These are phyloP conservation scores for Eucalyptus regnans DNA, from an alignment of 345 rosid species.

Conservation along the genomic window DNA sequence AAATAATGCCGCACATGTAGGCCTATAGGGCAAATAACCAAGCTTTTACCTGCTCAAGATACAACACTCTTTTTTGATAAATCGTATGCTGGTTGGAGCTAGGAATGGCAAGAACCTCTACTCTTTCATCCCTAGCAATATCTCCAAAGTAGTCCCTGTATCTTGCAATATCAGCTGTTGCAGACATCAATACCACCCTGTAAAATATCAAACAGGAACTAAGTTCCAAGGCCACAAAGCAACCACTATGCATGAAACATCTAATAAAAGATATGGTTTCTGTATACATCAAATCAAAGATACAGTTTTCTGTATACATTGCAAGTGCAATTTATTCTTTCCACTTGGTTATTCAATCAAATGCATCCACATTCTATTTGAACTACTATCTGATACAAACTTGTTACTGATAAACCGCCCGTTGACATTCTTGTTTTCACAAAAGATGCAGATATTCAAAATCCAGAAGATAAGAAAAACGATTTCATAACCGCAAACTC, in stretches of 20 bases:
- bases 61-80: slow-evolving; percentile 58
- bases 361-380: background rate
- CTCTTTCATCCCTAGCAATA: slow-evolving; percentile 82
- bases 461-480: background rate
- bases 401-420: background rate
- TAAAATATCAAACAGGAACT: background rate
- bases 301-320: background rate
- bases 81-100: slow-evolving; percentile 40
- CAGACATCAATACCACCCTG: slow-evolving; percentile 98
- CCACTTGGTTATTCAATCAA: background rate
- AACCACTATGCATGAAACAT: background rate
- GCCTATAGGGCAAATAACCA: background rate
- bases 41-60: slow-evolving; percentile 69
- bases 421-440: background rate
- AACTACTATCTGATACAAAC: background rate
- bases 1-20: background rate
- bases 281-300: background rate
- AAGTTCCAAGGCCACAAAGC: background rate
- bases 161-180: slow-evolving; percentile 82
- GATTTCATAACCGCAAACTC: background rate
- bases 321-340: background rate
- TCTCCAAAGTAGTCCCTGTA: slow-evolving; percentile 83
- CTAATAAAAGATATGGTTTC: background rate
- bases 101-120: slow-evolving; percentile 88
- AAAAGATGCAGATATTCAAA: background rate